Evolutionary conservation across 768 basidiomycete genomes (phyloP).

Genomic region (Coprinopsis strossmayeri): DNA sequence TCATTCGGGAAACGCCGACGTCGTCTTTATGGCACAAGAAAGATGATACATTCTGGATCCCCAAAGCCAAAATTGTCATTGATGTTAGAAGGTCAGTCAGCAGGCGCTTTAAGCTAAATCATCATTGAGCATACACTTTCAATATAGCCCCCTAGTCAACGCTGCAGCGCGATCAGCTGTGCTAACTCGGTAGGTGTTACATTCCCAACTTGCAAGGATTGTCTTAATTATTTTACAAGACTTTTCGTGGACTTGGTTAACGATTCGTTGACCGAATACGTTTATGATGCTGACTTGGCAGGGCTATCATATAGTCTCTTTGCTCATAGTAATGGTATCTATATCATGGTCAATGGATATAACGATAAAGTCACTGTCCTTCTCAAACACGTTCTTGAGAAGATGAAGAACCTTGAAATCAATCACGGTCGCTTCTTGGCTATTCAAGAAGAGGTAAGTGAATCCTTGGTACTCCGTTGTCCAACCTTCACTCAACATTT

Average conservation of each 20-base stretch:
- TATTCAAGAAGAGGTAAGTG: conserved; percentile 72
- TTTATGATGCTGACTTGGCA: conserved; percentile 90
- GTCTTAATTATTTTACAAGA: conserved; percentile 27
- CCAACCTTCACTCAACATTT: conserved; percentile 1
- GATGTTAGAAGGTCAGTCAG: conserved; percentile 73
- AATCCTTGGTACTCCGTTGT: neutral
- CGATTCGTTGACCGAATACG: conserved; percentile 84
- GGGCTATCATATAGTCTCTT: conserved; percentile 72
- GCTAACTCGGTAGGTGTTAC: conserved; percentile 52
- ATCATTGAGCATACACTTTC: no score
- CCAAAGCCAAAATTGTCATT: conserved; percentile 74
- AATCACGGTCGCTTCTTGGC: conserved; percentile 69
- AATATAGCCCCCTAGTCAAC: conserved; percentile 55
- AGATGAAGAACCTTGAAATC: conserved; percentile 56
- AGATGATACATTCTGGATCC: conserved; percentile 95
- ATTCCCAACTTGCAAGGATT: neutral
- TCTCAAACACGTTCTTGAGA: conserved; percentile 63
- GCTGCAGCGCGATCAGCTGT: conserved; percentile 64
- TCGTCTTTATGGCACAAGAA: conserved; percentile 94
- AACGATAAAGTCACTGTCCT: conserved; percentile 86
- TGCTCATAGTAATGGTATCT: conserved; percentile 58
- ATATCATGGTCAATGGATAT: conserved; percentile 71
- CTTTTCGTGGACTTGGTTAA: conserved; percentile 81
- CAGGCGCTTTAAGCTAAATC: no score
- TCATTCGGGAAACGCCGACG: conserved; percentile 65